Base-by-base conservation (phyloP, 495 filamentous ascomycete species). In the Penicillium manginii region DNA sequence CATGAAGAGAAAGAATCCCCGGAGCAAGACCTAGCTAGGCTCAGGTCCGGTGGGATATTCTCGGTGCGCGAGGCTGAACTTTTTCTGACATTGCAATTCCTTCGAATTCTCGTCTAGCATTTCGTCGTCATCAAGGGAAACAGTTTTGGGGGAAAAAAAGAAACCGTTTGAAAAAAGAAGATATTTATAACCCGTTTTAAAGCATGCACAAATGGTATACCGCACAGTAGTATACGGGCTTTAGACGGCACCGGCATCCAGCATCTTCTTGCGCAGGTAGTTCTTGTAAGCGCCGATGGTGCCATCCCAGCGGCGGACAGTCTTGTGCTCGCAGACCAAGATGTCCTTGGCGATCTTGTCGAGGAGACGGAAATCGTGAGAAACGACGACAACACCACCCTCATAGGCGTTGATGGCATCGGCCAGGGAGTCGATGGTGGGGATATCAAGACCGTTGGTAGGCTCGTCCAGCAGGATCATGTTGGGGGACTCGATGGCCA, bases 261-360 rank as follows among this genome's bases (percentile, higher is more conserved):
- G 58, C 94, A 99, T 98, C 90, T 98, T 98, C 88, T 98, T 97
- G 64, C 93, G 89, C 67, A 99, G 84, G 77, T 96, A 84, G 75
- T 93, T 92, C 91, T 99, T 99, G 88, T 99, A 99, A 53, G 90
- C 82, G 57, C 88, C 89, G 69, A 99, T 99, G 29, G 74, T 77
- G 61, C 94, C 94, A 49, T 93, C 88, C 94, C 94, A 99, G 62
- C 85, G 77, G 62, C 83, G 85, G 60, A 98, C 88, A 2, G 91
- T 91, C 83, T 89, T 91, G 84, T 98, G 88, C 78, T 99, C 96
- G 78, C 94, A 99, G 35, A 99, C 94, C 75, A 98, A 86, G 76
- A 99, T 99, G 72, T 99, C 92, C 83, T 98, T 99, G 62, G 94
- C 94, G 72, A 99, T 99, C 83, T 96, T 98, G 83, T 99, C 94